A percentile compares a stretch with the other conserved stretches of the same genome.
Conservation (phyloP, 352 stramenopile species). For the Blastocystis sp. region DNA sequence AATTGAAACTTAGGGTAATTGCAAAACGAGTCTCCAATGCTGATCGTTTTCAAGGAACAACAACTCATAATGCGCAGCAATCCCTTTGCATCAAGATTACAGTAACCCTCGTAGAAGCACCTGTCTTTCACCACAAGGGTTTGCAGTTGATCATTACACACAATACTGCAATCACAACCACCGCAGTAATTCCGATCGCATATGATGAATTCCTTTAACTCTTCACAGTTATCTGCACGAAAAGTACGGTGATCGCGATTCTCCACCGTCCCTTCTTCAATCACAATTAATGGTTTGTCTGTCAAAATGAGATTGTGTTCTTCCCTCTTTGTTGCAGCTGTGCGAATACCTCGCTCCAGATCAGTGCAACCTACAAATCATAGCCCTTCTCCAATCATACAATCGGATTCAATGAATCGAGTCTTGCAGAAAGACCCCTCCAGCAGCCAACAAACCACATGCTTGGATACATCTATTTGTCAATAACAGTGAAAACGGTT, state of each 20-base stretch:
- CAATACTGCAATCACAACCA: not conserved
- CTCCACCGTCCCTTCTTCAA: not conserved
- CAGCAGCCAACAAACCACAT: not conserved
- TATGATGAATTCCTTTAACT: not conserved
- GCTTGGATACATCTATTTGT: not conserved
- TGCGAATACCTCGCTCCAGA: too few species aligned
- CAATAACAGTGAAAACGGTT: not conserved
- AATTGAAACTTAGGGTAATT: not conserved
- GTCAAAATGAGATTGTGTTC: not conserved
- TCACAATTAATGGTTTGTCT: not conserved
- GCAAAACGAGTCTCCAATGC: not conserved
- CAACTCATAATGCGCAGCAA: not conserved
- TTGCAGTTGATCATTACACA: not conserved
- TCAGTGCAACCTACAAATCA: too few species aligned
- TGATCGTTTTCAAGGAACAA: not conserved
- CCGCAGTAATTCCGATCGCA: not conserved
- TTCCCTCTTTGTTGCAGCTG: too few species aligned
- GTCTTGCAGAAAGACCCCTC: not conserved
- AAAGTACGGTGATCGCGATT: too few species aligned
- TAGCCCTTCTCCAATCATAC: not conserved
- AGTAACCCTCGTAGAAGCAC: not conserved
- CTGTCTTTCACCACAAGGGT: not conserved
- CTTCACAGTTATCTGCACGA: not conserved
- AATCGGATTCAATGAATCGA: not conserved
- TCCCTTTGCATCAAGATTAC: not conserved